These are phyloP conservation scores for Arthrobotrys pseudoclavata DNA, from an alignment of 2,329 filamentous ascomycete species.

Conservation along the genomic window DNA sequence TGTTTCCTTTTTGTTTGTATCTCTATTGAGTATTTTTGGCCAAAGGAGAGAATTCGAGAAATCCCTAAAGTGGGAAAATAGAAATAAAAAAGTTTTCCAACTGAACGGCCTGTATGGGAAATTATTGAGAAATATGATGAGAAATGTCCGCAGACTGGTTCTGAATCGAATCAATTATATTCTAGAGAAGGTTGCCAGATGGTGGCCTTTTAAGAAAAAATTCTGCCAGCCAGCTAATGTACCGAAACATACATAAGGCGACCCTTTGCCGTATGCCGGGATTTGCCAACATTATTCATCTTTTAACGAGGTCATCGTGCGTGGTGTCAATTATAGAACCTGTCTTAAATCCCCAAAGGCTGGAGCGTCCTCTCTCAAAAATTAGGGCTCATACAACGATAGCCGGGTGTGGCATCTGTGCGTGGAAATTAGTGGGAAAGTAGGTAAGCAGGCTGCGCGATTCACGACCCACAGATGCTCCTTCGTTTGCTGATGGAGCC, in stretches of 20 bases:
- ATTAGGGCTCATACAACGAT: slow-evolving; percentile 57
- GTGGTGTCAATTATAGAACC: slow-evolving; percentile 53
- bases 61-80: background rate
- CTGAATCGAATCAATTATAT: slow-evolving; percentile 13
- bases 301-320: slow-evolving; percentile 52
- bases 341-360: slow-evolving; percentile 36
- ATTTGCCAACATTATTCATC: slow-evolving; percentile 45
- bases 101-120: background rate
- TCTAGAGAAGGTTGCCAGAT: slow-evolving; percentile 9
- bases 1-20: slow-evolving; percentile 8
- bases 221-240: slow-evolving; percentile 34
- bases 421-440: slow-evolving; percentile 31
- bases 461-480: slow-evolving; percentile 30
- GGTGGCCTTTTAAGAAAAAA: slow-evolving; percentile 28
- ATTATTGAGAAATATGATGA: slow-evolving; percentile 21
- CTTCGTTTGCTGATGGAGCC: slow-evolving; percentile 27
- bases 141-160: background rate
- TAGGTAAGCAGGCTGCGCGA: slow-evolving; percentile 25
- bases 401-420: slow-evolving; percentile 48
- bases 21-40: slow-evolving; percentile 14
- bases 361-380: slow-evolving; percentile 22
- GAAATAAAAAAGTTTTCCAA: slow-evolving; percentile 1
- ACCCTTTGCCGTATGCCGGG: slow-evolving; percentile 38
- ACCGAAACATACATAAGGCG: slow-evolving; percentile 60
- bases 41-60: slow-evolving; percentile 13